Percentiles rank a stretch among this genome's conserved stretches.
These are phyloP conservation scores for Metroxylon sagu DNA, from an alignment of 176 grass and related monocot genomes.

Conservation along the genomic window DNA sequence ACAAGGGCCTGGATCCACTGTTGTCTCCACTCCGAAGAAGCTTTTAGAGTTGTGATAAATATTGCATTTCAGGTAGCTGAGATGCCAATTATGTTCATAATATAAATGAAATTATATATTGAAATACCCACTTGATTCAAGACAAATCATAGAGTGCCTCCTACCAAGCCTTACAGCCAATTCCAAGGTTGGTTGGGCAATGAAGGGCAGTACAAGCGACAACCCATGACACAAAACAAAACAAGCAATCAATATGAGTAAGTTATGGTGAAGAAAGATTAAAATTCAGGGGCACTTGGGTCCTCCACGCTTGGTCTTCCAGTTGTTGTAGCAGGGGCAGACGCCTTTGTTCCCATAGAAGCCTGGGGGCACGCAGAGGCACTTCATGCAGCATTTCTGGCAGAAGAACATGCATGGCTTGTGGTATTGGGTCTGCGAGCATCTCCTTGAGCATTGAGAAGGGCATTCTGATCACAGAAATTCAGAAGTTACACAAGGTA, in stretches of 20 bases:
- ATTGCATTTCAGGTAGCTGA: too few species aligned
- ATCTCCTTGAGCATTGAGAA: conserved; percentile 12
- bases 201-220: not conserved
- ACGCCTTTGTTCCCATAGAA: conserved; percentile 14
- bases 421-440: conserved; percentile 2
- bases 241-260: not conserved
- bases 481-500: not conserved
- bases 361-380: conserved; percentile 14
- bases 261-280: not conserved
- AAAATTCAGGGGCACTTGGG: conserved; percentile 9
- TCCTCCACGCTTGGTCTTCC: conserved; percentile 19
- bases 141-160: conserved; percentile 1
- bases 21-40: too few species aligned
- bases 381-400: conserved; percentile 17
- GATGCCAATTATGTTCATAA: too few species aligned
- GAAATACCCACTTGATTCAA: too few species aligned
- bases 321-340: conserved; percentile 20
- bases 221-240: not conserved
- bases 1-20: too few species aligned
- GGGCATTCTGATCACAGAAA: conserved; percentile 3
- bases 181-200: conserved; percentile 4
- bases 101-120: too few species aligned
- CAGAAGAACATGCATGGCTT: conserved; percentile 23
- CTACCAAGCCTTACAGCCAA: not conserved
- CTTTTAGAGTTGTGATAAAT: too few species aligned